Evolutionary conservation across 768 basidiomycete species (phyloP).

Genomic region (Suillus bovinus): DNA sequence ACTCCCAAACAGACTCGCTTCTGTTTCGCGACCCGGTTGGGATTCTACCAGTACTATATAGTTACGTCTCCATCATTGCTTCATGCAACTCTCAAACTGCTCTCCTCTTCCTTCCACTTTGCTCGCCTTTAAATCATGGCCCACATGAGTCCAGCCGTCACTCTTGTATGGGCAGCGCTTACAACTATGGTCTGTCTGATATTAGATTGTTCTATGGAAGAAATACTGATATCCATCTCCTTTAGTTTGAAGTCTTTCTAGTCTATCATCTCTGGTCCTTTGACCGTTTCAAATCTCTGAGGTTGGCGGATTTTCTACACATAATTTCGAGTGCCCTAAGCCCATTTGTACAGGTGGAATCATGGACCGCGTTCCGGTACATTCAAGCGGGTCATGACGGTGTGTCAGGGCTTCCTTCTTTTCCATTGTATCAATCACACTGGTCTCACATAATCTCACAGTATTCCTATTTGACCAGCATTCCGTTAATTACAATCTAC

Average conservation of each 20-base stretch:
- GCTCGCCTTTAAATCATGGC: slow-evolving; percentile 45
- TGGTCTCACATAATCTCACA: slow-evolving; percentile 26
- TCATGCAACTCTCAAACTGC: background rate
- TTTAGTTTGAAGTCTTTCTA: slow-evolving; percentile 60
- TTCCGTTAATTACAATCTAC: slow-evolving; percentile 62
- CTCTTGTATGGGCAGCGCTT: slow-evolving; percentile 64
- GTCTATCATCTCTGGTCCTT: slow-evolving; percentile 79
- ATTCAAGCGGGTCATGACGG: slow-evolving; percentile 87
- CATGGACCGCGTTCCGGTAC: slow-evolving; percentile 65
- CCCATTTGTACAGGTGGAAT: slow-evolving; percentile 54
- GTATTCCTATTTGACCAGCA: slow-evolving; percentile 69
- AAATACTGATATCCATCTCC: background rate
- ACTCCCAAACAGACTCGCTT: background rate
- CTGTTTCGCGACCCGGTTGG: background rate
- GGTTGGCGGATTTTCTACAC: slow-evolving; percentile 37
- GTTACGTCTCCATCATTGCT: background rate
- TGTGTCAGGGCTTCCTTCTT: slow-evolving; percentile 32
- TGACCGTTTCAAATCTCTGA: slow-evolving; percentile 75
- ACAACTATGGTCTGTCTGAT: slow-evolving; percentile 45
- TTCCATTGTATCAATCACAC: background rate
- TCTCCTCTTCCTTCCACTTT: slow-evolving; percentile 17
- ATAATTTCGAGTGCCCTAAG: background rate
- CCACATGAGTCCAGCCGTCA: slow-evolving; percentile 59
- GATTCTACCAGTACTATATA: too few species aligned
- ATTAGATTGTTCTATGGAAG: background rate